phyloP scores from a whole-genome alignment of 176 grass and related monocot species.

The Zea mays region DNA sequence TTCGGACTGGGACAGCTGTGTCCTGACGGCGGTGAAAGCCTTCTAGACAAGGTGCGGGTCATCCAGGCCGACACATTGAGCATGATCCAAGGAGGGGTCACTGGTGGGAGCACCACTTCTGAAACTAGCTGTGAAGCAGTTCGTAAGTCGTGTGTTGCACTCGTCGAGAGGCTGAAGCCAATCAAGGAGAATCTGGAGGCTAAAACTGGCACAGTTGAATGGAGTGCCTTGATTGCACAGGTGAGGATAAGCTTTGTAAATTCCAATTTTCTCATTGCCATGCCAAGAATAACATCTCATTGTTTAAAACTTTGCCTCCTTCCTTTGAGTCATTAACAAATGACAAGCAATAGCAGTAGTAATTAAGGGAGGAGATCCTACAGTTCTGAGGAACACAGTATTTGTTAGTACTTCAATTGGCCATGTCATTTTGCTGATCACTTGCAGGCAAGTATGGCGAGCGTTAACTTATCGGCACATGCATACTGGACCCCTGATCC shows the following conservation, averaged over 20 bases:
- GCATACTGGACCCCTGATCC: slow-evolving; percentile 60
- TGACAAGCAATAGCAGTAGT: not conserved
- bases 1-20: slow-evolving; percentile 59
- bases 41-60: slow-evolving; percentile 65
- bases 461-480: slow-evolving; percentile 62
- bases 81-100: slow-evolving; percentile 73
- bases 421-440: slow-evolving; percentile 13
- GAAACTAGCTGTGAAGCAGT: slow-evolving; percentile 77
- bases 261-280: not conserved
- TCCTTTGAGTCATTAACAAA: not conserved
- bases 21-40: slow-evolving; percentile 41
- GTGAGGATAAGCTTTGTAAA: slow-evolving; percentile 27
- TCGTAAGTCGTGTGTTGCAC: slow-evolving; percentile 42
- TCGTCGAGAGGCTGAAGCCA: slow-evolving; percentile 65
- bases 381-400: not conserved
- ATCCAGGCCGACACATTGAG: slow-evolving; percentile 75
- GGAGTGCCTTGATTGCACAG: slow-evolving; percentile 61
- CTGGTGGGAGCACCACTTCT: slow-evolving; percentile 82
- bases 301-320: not conserved
- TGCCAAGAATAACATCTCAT: not conserved
- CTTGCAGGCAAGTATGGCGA: slow-evolving; percentile 51
- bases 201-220: slow-evolving; percentile 43
- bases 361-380: not conserved
- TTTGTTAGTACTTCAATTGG: not conserved
- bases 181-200: slow-evolving; percentile 67